phyloP scores from a whole-genome alignment of 2,329 filamentous ascomycete genomes.

The Ophiostoma ips region DNA sequence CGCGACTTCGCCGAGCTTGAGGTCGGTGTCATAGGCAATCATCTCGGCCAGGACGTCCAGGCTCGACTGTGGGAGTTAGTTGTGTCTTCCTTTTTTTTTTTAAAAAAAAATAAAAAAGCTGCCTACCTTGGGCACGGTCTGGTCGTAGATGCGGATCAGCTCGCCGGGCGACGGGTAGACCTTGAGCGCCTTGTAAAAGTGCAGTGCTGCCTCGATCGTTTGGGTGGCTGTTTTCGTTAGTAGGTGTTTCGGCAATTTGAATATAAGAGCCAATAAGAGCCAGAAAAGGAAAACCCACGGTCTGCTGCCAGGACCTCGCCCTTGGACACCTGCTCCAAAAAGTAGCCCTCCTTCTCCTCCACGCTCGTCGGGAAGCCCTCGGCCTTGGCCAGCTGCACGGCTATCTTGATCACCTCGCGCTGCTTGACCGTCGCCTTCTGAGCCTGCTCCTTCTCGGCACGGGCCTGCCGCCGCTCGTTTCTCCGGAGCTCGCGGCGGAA shows the following conservation, averaged over 20 bases:
- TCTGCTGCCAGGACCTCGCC: constrained; percentile 75
- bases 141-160: constrained; percentile 93
- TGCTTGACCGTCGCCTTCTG: constrained; percentile 51
- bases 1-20: constrained; percentile 11
- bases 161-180: constrained; percentile 91
- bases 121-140: constrained; percentile 84
- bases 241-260: not conserved
- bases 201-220: constrained; percentile 71
- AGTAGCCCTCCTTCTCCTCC: constrained; percentile 90
- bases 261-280: not conserved
- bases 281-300: constrained; percentile 40
- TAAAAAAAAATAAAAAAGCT: not conserved
- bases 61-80: constrained; percentile 49
- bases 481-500: constrained; percentile 57
- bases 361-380: constrained; percentile 84
- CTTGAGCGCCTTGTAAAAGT: constrained; percentile 97
- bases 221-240: constrained; percentile 39
- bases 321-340: constrained; percentile 86
- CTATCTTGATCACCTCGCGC: constrained; percentile 58
- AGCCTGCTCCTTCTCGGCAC: constrained; percentile 58
- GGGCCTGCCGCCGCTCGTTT: constrained; percentile 59
- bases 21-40: constrained; percentile 47
- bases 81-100: too few species aligned
- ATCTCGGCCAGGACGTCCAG: constrained; percentile 95
- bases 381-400: constrained; percentile 69